Evolutionary conservation across 495 filamentous ascomycete species (phyloP).

Genomic region (Penicillium paxilli): DNA sequence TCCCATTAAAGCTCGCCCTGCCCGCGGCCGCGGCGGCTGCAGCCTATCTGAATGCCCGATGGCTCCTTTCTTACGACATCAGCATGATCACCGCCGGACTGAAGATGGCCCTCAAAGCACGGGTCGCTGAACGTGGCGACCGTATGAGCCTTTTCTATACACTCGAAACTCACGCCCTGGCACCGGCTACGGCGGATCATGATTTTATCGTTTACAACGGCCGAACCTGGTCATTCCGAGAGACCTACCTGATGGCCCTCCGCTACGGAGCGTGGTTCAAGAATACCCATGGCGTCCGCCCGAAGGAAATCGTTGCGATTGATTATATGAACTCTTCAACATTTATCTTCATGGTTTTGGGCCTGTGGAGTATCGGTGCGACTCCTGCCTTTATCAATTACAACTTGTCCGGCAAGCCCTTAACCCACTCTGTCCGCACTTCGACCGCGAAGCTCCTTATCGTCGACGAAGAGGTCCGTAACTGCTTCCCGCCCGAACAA

Average conservation of each 20-base stretch:
- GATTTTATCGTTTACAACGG: conserved; percentile 76
- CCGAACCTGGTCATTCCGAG: conserved; percentile 74
- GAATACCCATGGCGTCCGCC: conserved; percentile 64
- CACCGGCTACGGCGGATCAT: conserved; percentile 53
- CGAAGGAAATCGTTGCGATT: conserved; percentile 82
- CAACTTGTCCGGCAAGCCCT: conserved; percentile 73
- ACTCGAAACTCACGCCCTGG: conserved; percentile 68
- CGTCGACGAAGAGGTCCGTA: conserved; percentile 69
- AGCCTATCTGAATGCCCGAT: conserved; percentile 81
- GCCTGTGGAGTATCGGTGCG: conserved; percentile 86
- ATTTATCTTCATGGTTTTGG: conserved; percentile 82
- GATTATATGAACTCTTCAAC: conserved; percentile 84
- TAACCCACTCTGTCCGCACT: conserved; percentile 76
- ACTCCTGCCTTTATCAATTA: conserved; percentile 95
- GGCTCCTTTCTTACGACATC: conserved; percentile 65
- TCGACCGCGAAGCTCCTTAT: conserved; percentile 70
- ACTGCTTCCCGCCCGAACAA: conserved; percentile 48
- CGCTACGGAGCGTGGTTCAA: conserved; percentile 85
- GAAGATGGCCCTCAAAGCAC: conserved; percentile 39
- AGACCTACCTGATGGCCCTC: conserved; percentile 72
- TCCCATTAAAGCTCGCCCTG: conserved; percentile 52
- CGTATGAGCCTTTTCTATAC: conserved; percentile 75
- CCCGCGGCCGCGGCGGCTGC: conserved; percentile 67
- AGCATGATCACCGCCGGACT: conserved; percentile 51
- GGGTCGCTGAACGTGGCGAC: conserved; percentile 52